Conservation (phyloP, 2,329 filamentous ascomycete species). For the Talaromyces atroroseus region DNA sequence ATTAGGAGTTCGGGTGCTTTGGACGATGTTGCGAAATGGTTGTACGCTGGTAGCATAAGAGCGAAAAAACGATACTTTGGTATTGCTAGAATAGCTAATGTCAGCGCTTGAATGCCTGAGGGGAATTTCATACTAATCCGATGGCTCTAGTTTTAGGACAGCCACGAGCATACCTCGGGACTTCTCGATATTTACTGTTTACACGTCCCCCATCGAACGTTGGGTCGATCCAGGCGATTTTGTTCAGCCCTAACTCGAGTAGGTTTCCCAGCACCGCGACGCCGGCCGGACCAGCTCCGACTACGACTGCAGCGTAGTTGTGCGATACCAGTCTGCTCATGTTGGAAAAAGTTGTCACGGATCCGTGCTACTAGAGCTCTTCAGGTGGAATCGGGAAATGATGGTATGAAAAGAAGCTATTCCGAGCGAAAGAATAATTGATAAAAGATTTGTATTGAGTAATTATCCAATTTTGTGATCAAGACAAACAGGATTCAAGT, state of each 20-base stretch:
- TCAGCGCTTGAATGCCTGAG: neutral
- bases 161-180: slow-evolving; percentile 43
- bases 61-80: slow-evolving; percentile 56
- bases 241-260: slow-evolving; percentile 45
- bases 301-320: slow-evolving; percentile 51
- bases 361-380: neutral
- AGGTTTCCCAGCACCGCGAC: slow-evolving; percentile 58
- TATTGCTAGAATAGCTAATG: slow-evolving; percentile 44
- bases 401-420: neutral
- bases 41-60: slow-evolving; percentile 51
- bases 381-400: neutral
- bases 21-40: slow-evolving; percentile 49
- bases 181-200: slow-evolving; percentile 53
- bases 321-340: slow-evolving; percentile 23
- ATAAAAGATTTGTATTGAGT: neutral
- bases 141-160: neutral
- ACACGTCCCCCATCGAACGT: slow-evolving; percentile 51
- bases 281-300: slow-evolving; percentile 55
- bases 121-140: neutral
- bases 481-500: neutral
- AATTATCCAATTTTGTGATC: neutral
- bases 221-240: slow-evolving; percentile 57
- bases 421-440: neutral
- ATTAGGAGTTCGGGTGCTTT: slow-evolving; percentile 46
- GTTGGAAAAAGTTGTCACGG: neutral